These are phyloP conservation scores for Umbelopsis ramanniana DNA, from an alignment of 192 early-diverging fungal species.

Conservation along the genomic window DNA sequence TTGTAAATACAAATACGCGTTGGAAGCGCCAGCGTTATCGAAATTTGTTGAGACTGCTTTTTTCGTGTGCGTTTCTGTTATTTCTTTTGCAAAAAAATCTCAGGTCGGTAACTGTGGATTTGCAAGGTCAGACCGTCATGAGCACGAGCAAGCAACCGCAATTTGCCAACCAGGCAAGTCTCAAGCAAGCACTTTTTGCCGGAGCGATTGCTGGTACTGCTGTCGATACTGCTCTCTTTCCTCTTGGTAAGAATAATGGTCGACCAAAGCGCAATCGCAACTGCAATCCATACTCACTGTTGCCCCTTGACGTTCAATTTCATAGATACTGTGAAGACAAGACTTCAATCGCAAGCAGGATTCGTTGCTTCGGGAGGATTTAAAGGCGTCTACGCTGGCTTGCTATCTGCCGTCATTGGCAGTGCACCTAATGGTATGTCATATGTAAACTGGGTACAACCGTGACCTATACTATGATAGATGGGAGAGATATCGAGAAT, in stretches of 20 bases:
- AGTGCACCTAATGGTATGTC: slow-evolving; percentile 83
- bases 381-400: slow-evolving; percentile 87
- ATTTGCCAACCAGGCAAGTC: slow-evolving; percentile 31
- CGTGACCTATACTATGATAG: no score
- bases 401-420: slow-evolving; percentile 90
- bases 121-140: slow-evolving; percentile 1
- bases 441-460: not conserved
- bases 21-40: not conserved
- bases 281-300: not conserved
- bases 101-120: not conserved
- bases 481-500: no score
- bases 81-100: not conserved
- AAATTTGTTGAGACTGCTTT: slow-evolving; percentile 5
- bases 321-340: slow-evolving; percentile 93
- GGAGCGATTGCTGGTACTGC: slow-evolving; percentile 92
- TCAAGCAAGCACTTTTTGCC: slow-evolving; percentile 64
- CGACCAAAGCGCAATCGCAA: not conserved
- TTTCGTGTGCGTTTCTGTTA: not conserved
- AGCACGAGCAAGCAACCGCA: slow-evolving; percentile 25
- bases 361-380: slow-evolving; percentile 88
- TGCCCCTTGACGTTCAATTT: not conserved
- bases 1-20: not conserved
- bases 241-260: slow-evolving; percentile 54
- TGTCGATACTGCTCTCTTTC: slow-evolving; percentile 92
- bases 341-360: slow-evolving; percentile 85